These are phyloP conservation scores for Pyracantha coccinea DNA, from an alignment of 331 rosid genomes.

Conservation along the genomic window DNA sequence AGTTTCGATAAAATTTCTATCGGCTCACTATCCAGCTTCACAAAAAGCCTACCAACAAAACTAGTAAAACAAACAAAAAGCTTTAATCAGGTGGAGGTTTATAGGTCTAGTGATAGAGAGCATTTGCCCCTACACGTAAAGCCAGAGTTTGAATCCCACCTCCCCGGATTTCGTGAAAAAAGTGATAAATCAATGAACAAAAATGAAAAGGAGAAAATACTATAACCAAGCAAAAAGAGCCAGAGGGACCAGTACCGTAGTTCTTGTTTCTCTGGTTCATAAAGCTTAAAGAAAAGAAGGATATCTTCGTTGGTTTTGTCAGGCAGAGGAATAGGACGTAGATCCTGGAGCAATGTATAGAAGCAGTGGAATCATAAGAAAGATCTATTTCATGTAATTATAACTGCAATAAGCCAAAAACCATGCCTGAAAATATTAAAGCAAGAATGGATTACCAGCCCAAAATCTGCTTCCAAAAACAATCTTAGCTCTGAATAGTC, in stretches of 20 bases:
- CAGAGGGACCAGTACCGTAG: conserved; percentile 37
- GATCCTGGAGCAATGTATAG: conserved; percentile 39
- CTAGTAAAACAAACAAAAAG: conserved; percentile 22
- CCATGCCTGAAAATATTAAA: background rate
- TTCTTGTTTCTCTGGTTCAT: conserved; percentile 53
- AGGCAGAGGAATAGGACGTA: conserved; percentile 19
- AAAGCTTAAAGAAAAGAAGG: conserved; percentile 17
- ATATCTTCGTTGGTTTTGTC: no score
- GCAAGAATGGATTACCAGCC: conserved; percentile 36
- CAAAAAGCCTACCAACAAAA: conserved; percentile 66
- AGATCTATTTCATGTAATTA: background rate
- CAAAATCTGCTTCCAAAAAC: conserved; percentile 66
- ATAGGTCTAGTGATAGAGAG: no score
- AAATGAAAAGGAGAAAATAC: background rate
- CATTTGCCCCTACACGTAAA: no score
- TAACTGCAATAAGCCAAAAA: background rate
- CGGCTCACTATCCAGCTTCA: conserved; percentile 46
- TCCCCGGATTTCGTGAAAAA: no score
- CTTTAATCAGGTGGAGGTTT: no score
- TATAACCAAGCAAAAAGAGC: background rate
- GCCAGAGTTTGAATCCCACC: no score
- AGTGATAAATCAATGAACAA: background rate
- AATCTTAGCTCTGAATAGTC: conserved; percentile 52
- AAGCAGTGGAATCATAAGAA: background rate
- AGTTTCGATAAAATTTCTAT: conserved; percentile 48